Conservation (phyloP, 306 rosid species). For the Adenanthera pavonina region DNA sequence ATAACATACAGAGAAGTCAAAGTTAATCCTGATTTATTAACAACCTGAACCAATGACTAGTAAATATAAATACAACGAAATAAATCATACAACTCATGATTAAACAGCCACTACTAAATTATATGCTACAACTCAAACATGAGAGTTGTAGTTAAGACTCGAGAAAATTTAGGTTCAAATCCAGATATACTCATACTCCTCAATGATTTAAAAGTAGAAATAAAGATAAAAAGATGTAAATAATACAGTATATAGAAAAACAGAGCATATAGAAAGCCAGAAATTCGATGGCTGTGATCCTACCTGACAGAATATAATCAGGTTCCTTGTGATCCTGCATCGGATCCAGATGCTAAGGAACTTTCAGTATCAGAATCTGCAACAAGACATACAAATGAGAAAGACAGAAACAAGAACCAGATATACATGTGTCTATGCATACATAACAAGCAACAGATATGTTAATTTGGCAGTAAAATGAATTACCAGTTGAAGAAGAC, state of each 20-base stretch:
- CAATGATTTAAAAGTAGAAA: neutral
- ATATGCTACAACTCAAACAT: neutral
- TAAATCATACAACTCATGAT: constrained; percentile 19
- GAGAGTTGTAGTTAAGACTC: neutral
- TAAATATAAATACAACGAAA: constrained; percentile 7
- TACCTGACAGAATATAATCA: constrained; percentile 54
- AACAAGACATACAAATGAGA: constrained; percentile 34
- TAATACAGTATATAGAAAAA: neutral
- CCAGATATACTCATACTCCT: neutral
- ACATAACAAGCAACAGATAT: neutral
- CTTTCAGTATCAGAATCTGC: constrained; percentile 79
- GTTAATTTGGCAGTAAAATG: constrained; percentile 4
- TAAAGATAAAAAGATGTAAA: constrained; percentile 9
- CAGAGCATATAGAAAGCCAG: constrained; percentile 23
- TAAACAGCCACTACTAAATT: neutral
- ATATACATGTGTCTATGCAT: neutral
- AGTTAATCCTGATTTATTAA: neutral
- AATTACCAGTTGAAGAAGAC: constrained; percentile 93
- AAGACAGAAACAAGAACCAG: constrained; percentile 32
- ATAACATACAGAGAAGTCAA: neutral
- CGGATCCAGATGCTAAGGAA: constrained; percentile 82
- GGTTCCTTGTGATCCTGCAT: constrained; percentile 58
- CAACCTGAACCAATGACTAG: neutral
- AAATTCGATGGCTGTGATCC: neutral
- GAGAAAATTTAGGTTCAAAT: constrained; percentile 22